These are phyloP conservation scores for Elsinoe australis DNA, from an alignment of 2,329 filamentous ascomycete genomes.

Conservation along the genomic window DNA sequence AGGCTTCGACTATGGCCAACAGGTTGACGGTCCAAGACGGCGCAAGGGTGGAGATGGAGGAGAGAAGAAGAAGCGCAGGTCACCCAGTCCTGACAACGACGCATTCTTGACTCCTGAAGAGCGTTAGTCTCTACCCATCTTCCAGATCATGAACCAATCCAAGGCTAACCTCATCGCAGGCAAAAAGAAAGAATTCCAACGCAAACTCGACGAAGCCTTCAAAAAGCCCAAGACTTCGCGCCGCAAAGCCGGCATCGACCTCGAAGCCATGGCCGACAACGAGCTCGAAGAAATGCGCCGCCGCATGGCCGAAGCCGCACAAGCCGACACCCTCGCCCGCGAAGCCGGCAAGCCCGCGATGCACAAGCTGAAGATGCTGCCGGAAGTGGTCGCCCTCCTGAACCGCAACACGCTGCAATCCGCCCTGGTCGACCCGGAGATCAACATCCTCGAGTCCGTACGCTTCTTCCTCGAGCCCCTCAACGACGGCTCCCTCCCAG, in stretches of 20 bases:
- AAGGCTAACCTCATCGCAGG: constrained; percentile 34
- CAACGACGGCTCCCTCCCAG: constrained; percentile 85
- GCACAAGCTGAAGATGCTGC: constrained; percentile 88
- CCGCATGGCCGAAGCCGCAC: constrained; percentile 83
- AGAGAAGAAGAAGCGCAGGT: constrained; percentile 36
- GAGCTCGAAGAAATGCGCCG: constrained; percentile 73
- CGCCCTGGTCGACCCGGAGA: constrained; percentile 85
- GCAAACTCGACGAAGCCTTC: constrained; percentile 78
- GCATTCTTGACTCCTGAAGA: constrained; percentile 77
- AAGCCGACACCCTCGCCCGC: constrained; percentile 76
- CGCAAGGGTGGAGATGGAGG: constrained; percentile 41
- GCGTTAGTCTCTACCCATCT: constrained; percentile 45
- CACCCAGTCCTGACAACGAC: constrained; percentile 59
- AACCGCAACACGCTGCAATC: constrained; percentile 82
- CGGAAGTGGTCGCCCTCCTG: constrained; percentile 78
- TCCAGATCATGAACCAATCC: too few relatives aligned
- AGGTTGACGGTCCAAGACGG: constrained; percentile 47
- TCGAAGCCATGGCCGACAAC: constrained; percentile 83
- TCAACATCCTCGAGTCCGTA: constrained; percentile 87
- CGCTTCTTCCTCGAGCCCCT: constrained; percentile 96
- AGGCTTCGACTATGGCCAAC: constrained; percentile 45
- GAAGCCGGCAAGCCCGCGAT: constrained; percentile 71
- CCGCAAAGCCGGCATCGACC: constrained; percentile 84
- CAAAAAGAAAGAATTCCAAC: constrained; percentile 73
- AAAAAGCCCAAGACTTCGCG: constrained; percentile 71